Base-by-base conservation (phyloP, 129 eudicot genomes). In the Tagetes patula region DNA sequence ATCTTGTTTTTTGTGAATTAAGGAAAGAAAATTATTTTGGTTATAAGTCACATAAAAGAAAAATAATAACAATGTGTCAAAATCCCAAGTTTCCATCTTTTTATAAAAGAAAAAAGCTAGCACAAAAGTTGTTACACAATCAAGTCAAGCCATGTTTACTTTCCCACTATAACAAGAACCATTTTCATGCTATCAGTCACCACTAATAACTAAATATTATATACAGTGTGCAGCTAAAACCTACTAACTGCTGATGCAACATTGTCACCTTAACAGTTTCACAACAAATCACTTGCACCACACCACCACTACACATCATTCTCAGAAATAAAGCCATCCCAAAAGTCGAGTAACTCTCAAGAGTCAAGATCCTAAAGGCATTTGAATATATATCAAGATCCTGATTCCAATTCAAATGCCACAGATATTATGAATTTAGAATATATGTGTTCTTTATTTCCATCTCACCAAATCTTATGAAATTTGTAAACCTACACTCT, bases 391-490 rank as follows among this genome's bases (percentile, higher is more conserved):
- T 11, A 10, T 20, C 52, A 65, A 64, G 47, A 33, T 69, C 73
- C 42, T 49, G 7, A 27, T n/a, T 69, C 12, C 34, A 34, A 14
- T 36, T 52, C n/a, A 69, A 36, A 61, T 61, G 11, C 36, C 5
- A 3, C 8, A 36, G 43, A 61, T 49, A 56, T 42, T 1, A 42
- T 42, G 49, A 45, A 8, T 45, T 32, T 58, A 58, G 64, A 33
- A 56, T 45, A 32, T 42, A 45, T 61, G 20, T 2, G 0, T 7
- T 13, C 49, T 66, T 40, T 1, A 52, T 53, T 52, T 65, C 58
- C 73, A 65, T 13, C 62, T 53, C 55, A 75, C 54, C 11, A 66
- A 40, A 66, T 41, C 65, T 39, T 46, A 46, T 46, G 50, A 46
- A 46, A 9, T 2, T 41, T 59, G 6, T 40, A 27, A 31, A 52